Base-by-base conservation (phyloP, 768 basidiomycete species). In the Tylopilus sp. region DNA sequence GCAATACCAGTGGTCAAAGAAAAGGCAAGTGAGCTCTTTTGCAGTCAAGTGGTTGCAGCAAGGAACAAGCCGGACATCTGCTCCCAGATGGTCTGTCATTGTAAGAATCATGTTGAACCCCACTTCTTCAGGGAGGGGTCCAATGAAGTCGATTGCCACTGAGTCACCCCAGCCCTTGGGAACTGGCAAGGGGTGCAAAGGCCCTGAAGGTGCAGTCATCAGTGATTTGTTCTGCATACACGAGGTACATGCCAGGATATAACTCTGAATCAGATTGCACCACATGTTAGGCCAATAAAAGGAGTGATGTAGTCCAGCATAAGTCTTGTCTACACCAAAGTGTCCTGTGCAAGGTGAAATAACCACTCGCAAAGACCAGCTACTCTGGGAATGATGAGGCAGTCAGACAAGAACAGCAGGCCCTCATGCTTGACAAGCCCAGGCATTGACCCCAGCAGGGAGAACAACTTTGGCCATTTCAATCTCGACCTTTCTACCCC, bases 21-120 rank as follows among this genome's bases (percentile, higher is more conserved):
- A 54, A 0, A 54, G 34, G 1, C 1, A 0, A 4, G 41, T 17
- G 4, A 53, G 5, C 2, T 48, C 16, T 0, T 9, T 6, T 0
- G 46, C 46, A 1, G 46, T 11, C 10, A 63, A 55, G 34, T 51
- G 50, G 4, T 38, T 57, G 0, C 41, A 37, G 10, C 48, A 55
- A 0, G 62, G 58, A 0, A 64, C 16, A 14, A 63, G 16, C 0
- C 40, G 51, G 4, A 71, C 48, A 17, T 70, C 65, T 0, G 72
- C 54, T 4, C 60, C 58, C 1, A 69, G 50, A 1, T 46, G 47
- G 44, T 67, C 62, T 0, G 64, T 70, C 34, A 62, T 60, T 4
- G 67, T 60, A 10, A 65, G 48, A n/a, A 72, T 46, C 30, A 41
- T 60, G 33, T 74, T 54, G 50, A 48, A 64, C 0, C 71, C 71